Conservation (phyloP, 306 rosid species). For the Adenanthera pavonina region DNA sequence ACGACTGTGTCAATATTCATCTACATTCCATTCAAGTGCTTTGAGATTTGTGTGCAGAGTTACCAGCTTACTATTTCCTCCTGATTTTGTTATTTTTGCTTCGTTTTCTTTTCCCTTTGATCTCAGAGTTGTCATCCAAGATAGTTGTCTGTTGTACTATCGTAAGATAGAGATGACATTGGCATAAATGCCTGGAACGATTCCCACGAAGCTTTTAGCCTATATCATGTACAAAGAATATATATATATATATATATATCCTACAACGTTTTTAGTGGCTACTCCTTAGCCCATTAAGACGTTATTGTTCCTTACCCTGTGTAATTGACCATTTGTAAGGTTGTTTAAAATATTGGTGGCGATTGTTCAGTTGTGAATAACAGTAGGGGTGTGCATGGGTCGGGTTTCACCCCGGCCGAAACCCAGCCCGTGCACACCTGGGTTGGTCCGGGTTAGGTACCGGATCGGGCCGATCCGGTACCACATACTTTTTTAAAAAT, state of each 20-base stretch:
- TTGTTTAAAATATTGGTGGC: background rate
- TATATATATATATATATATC: background rate
- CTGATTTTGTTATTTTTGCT: constrained; percentile 3
- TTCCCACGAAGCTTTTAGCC: constrained; percentile 30
- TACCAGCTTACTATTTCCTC: constrained; percentile 23
- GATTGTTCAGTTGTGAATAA: background rate
- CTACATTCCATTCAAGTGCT: constrained; percentile 32
- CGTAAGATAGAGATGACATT: constrained; percentile 33
- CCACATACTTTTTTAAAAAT: too few relatives aligned
- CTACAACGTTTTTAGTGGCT: background rate
- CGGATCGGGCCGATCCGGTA: too few relatives aligned
- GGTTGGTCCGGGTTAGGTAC: too few relatives aligned
- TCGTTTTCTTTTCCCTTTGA: constrained; percentile 5
- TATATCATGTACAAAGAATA: constrained; percentile 14
- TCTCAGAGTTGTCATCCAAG: constrained; percentile 36
- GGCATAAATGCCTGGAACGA: constrained; percentile 26
- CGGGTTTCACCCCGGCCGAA: too few relatives aligned
- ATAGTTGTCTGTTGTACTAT: constrained; percentile 36
- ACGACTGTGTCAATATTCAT: constrained; percentile 24
- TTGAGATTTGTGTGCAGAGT: constrained; percentile 31
- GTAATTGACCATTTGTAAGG: background rate
- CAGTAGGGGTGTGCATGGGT: too few relatives aligned
- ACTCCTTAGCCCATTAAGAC: background rate
- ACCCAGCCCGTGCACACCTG: too few relatives aligned
- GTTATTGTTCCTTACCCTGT: background rate